Evolutionary conservation across 2,329 filamentous ascomycete species (phyloP).

Genomic region (Zalaria obscura): DNA sequence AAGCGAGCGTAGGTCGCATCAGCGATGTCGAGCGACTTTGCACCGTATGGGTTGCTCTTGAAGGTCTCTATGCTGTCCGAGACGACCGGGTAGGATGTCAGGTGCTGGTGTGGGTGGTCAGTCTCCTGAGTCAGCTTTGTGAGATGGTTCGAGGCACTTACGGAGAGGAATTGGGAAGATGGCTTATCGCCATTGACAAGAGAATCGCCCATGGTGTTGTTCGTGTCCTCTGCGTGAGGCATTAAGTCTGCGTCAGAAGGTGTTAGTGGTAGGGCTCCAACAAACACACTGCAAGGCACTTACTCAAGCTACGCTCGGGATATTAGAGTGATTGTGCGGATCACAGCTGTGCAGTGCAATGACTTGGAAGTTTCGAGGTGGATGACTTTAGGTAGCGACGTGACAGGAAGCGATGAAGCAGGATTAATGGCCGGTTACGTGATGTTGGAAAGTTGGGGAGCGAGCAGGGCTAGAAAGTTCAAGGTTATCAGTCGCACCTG

Average conservation of each 20-base stretch:
- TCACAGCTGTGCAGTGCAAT: too few relatives aligned
- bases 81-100: conserved; percentile 72
- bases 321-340: too few relatives aligned
- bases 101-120: conserved; percentile 43
- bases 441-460: too few relatives aligned
- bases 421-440: too few relatives aligned
- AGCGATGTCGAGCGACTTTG: conserved; percentile 65
- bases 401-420: too few relatives aligned
- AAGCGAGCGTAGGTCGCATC: conserved; percentile 63
- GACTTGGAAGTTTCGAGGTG: too few relatives aligned
- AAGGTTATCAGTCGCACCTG: too few relatives aligned
- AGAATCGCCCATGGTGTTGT: conserved; percentile 25
- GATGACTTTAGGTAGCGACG: too few relatives aligned
- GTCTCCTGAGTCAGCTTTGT: conserved; percentile 12
- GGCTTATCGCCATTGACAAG: conserved; percentile 36
- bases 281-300: too few relatives aligned
- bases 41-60: conserved; percentile 69
- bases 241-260: conserved; percentile 14
- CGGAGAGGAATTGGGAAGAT: conserved; percentile 30
- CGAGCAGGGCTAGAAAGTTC: too few relatives aligned
- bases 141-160: conserved; percentile 11
- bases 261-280: too few relatives aligned
- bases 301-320: too few relatives aligned
- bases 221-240: conserved; percentile 32
- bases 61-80: conserved; percentile 64